Base-by-base conservation (phyloP, 1,139 yeast genomes). In the Saccharomyces hybrid region DNA sequence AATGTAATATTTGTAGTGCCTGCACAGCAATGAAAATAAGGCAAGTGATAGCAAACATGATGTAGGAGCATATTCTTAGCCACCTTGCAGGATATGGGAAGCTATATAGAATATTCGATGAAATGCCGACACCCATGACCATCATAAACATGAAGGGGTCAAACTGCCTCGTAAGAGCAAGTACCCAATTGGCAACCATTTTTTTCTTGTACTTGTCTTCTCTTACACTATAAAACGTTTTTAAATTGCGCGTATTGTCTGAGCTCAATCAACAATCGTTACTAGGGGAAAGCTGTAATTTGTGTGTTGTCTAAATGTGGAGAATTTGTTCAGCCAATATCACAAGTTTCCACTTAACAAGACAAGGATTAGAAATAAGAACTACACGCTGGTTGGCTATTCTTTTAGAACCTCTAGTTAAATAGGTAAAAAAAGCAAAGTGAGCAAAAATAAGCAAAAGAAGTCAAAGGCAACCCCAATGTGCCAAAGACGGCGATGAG, bases 51-150 rank as follows among this genome's bases (percentile, higher is more conserved):
- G 78, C 84, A 70, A 80, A 81, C 75, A 84, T 75, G 9, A 85
- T 77, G 54, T 80, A 73, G 1, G 87, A 84, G 53, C 83, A 74
- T 2, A 80, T 69, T 49, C 74, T 63, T 30, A 88, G 74, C 95
- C 95, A 82, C 49, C 70, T 68, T 0, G 83, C 78, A 1, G 75
- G 77, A 64, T 81, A 86, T 0, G 96, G 90, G 67, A 84, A 88
- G 32, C 73, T 67, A 69, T 82, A 79, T 51, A 88, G 72, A 7
- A 87, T 73, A 44, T 78, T 69, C 4, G 86, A 73, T 1, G 88
- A 73, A 49, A 88, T 86, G 1, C 96, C 96, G 0, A 86, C 79
- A 2, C 95, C 97, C 96, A 89, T 89, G n/a, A 83, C 78, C 50
- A 82, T 75, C 41, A 86, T 85, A 69, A 85, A 88, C 78, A 83